Evolutionary conservation across 1,139 yeast species (phyloP).

Genomic region (Hyphopichia fennica): DNA sequence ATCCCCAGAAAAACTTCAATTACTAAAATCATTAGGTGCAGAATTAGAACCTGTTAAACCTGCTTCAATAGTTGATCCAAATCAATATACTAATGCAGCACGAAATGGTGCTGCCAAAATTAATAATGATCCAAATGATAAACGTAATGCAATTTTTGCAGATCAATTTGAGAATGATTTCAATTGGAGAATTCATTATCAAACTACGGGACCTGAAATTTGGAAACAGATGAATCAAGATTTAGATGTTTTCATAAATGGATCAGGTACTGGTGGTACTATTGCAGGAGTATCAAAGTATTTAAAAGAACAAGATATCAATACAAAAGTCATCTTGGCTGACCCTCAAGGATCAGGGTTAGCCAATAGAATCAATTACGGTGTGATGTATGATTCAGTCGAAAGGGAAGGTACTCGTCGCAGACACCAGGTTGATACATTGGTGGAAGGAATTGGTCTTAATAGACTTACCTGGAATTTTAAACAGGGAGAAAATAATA

Average conservation of each 20-base stretch:
- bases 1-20: constrained; percentile 72
- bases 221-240: constrained; percentile 62
- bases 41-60: constrained; percentile 87
- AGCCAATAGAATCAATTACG: constrained; percentile 77
- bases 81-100: constrained; percentile 91
- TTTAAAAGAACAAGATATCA: constrained; percentile 52
- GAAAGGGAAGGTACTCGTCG: constrained; percentile 93
- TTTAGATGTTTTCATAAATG: constrained; percentile 79
- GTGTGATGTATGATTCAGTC: constrained; percentile 88
- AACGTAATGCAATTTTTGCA: constrained; percentile 72
- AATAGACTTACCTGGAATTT: constrained; percentile 85
- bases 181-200: constrained; percentile 84
- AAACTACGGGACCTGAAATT: constrained; percentile 89
- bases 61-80: constrained; percentile 91
- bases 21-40: constrained; percentile 78
- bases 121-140: constrained; percentile 39
- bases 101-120: constrained; percentile 59
- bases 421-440: constrained; percentile 93
- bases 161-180: constrained; percentile 93
- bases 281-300: constrained; percentile 82
- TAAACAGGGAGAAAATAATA: constrained; percentile 61
- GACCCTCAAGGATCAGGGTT: constrained; percentile 98
- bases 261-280: constrained; percentile 76
- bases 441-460: constrained; percentile 91
- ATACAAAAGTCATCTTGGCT: constrained; percentile 59